Base-by-base conservation (phyloP, 2,329 filamentous ascomycete genomes). In the Colletotrichum zoysiae region DNA sequence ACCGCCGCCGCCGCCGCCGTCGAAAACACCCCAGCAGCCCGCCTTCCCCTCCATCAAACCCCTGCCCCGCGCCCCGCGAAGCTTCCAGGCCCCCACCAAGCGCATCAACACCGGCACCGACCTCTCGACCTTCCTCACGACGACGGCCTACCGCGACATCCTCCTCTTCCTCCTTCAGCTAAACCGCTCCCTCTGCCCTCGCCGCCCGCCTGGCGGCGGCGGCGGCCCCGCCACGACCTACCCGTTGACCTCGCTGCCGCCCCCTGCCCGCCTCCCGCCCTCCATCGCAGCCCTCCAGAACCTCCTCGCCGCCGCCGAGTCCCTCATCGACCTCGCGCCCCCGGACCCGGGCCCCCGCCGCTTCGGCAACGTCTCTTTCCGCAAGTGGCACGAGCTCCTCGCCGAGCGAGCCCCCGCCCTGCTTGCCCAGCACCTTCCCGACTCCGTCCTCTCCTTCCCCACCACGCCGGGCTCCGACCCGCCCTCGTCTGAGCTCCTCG, bases 331-430 rank as follows among this genome's bases (percentile, higher is more conserved):
- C 20, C 90, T 95, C 78, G 93, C 91, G 0, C 95, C 95, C 1
- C 95, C 95, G 0, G 93, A 97, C 77, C 89, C 90, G 8, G 95
- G 95, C 18, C 95, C 95, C 23, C 87, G 95, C 65, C 88, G 96
- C 74, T 99, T 98, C 79, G 96, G 96, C 44, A 99, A 99, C 79
- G 85, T 93, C 57, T 95, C 93, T 77, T 99, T 97, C 81, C 88
- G 95, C 40, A 93, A 86, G 75, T 99, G 96, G 95, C 89, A 92
- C 79, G 84, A 88, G 59, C 82, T 95, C 40, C 85, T 96, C 16
- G 90, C 91, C 75, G 86, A 89, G 65, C 85, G 88, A 20, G 82
- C 89, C 1, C 81, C 87, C 3, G 82, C 85, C 76, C 77, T 95
- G 23, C 85, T 89, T 0, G 74, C 74, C 14, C 75, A 78, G 2